These are phyloP conservation scores for Phaeosphaeriaceae sp. DNA, from an alignment of 2,329 filamentous ascomycete species.

Conservation along the genomic window DNA sequence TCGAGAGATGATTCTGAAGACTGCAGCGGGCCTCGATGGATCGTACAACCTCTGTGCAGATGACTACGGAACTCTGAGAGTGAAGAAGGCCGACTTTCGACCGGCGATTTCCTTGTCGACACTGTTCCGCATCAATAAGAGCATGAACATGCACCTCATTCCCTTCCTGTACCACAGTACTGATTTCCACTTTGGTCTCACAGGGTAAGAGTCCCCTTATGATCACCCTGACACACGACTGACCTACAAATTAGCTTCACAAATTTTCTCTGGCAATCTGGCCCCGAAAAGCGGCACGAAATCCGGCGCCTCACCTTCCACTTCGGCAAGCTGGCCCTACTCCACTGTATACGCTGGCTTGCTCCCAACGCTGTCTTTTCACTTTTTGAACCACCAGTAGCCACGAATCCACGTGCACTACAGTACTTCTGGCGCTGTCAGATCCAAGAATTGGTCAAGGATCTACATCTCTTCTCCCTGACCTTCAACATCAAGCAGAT, in stretches of 20 bases:
- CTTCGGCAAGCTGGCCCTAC: conserved; percentile 25
- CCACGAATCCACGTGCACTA: conserved; percentile 22
- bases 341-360: conserved; percentile 42
- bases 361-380: conserved; percentile 35
- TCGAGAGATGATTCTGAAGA: conserved; percentile 35
- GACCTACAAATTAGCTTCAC: conserved; percentile 14
- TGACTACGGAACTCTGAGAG: background rate
- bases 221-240: background rate
- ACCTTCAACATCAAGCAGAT: conserved; percentile 31
- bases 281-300: conserved; percentile 27
- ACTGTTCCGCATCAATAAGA: conserved; percentile 25
- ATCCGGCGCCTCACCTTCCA: conserved; percentile 31
- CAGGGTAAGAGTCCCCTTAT: conserved; percentile 5
- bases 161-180: conserved; percentile 36
- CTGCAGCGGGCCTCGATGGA: conserved; percentile 23
- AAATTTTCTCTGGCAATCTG: conserved; percentile 27
- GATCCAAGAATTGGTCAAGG: conserved; percentile 32
- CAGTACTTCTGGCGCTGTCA: conserved; percentile 43
- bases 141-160: conserved; percentile 22
- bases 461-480: conserved; percentile 30
- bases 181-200: conserved; percentile 32
- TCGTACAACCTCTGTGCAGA: conserved; percentile 17
- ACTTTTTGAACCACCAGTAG: conserved; percentile 33
- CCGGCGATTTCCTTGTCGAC: conserved; percentile 19
- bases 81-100: background rate